A percentile compares a stretch with the other conserved stretches of the same genome.
These are phyloP conservation scores for Xylariaceae sp. DNA, from an alignment of 2,329 filamentous ascomycete species.

Conservation along the genomic window DNA sequence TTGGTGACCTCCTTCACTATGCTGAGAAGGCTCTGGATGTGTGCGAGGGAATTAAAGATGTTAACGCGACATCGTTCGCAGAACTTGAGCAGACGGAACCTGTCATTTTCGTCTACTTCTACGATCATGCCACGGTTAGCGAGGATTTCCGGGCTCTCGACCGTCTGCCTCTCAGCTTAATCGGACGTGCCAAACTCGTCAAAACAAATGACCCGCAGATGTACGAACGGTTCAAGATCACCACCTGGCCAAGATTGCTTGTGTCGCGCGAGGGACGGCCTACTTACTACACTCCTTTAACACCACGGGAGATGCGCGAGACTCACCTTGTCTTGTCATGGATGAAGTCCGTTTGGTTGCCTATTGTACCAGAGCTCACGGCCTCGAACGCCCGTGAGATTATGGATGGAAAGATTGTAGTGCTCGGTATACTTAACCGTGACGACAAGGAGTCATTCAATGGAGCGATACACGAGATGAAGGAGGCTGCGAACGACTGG, in stretches of 20 bases:
- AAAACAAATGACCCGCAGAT: slow-evolving; percentile 78
- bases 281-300: slow-evolving; percentile 82
- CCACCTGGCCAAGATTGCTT: slow-evolving; percentile 89
- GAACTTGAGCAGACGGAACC: slow-evolving; percentile 88
- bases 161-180: slow-evolving; percentile 76
- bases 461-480: slow-evolving; percentile 78
- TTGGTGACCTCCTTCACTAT: slow-evolving; percentile 85
- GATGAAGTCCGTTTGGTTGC: slow-evolving; percentile 97
- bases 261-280: slow-evolving; percentile 85
- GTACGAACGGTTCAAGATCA: slow-evolving; percentile 84
- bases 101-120: slow-evolving; percentile 96
- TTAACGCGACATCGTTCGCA: slow-evolving; percentile 70
- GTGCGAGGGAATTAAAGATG: slow-evolving; percentile 70
- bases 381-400: slow-evolving; percentile 88
- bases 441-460: slow-evolving; percentile 74
- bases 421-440: slow-evolving; percentile 80
- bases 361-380: slow-evolving; percentile 89
- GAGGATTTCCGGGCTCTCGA: slow-evolving; percentile 91
- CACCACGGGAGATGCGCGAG: slow-evolving; percentile 89
- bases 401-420: slow-evolving; percentile 93
- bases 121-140: slow-evolving; percentile 86
- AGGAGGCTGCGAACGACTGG: slow-evolving; percentile 93
- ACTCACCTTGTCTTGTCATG: slow-evolving; percentile 73
- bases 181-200: slow-evolving; percentile 87
- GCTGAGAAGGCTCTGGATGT: slow-evolving; percentile 80